phyloP scores from a whole-genome alignment of 2,329 filamentous ascomycete species.

The Verticillium longisporum region DNA sequence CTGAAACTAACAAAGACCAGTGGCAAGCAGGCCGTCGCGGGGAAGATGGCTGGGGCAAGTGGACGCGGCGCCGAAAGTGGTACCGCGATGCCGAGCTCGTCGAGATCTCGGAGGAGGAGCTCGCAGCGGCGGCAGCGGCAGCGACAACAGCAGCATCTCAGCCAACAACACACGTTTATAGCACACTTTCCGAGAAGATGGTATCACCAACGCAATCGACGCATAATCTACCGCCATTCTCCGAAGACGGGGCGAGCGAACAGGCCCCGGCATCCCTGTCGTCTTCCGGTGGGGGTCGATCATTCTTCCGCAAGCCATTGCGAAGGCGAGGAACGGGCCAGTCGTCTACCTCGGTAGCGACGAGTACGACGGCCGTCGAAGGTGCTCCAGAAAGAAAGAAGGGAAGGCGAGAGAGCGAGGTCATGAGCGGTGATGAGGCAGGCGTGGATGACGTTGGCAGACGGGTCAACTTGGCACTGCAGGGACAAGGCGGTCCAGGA shows the following conservation, averaged over 20 bases:
- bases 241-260: conserved; percentile 34
- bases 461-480: conserved; percentile 39
- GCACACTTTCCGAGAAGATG: conserved; percentile 29
- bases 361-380: neutral
- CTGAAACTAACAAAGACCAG: conserved; percentile 31
- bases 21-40: conserved; percentile 86
- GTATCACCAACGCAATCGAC: conserved; percentile 19
- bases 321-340: conserved; percentile 32
- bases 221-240: conserved; percentile 8
- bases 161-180: conserved; percentile 22
- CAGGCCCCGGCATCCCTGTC: conserved; percentile 30
- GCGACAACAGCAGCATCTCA: conserved; percentile 4
- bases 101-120: conserved; percentile 45
- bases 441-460: conserved; percentile 28
- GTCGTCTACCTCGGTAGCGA: conserved; percentile 8
- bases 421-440: conserved; percentile 34
- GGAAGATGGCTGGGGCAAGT: conserved; percentile 86
- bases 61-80: conserved; percentile 92
- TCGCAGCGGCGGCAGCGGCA: conserved; percentile 4
- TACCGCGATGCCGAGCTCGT: conserved; percentile 93
- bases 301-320: conserved; percentile 33
- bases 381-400: conserved; percentile 14
- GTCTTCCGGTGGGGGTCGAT: conserved; percentile 33
- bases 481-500: conserved; percentile 47
- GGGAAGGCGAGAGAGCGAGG: conserved; percentile 33